A percentile compares a stretch with the other conserved stretches of the same genome.
phyloP scores from a whole-genome alignment of 805 yeast species.

The Debaryomyces prosopidis region DNA sequence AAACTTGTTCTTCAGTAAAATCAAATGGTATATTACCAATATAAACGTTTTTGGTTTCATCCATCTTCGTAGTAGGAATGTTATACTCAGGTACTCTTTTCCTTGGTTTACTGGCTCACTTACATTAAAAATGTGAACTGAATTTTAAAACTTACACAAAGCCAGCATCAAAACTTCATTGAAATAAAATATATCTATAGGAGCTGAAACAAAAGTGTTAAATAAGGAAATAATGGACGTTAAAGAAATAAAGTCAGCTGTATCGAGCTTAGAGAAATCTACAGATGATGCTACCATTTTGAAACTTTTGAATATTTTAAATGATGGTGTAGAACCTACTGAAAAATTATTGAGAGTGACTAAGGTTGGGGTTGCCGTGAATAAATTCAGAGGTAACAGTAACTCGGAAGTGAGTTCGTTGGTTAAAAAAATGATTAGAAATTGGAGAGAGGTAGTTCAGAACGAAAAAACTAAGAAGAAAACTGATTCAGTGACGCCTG shows the following conservation, averaged over 20 bases:
- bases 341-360: slow-evolving; percentile 88
- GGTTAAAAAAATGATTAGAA: slow-evolving; percentile 79
- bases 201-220: too few relatives aligned
- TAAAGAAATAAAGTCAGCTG: slow-evolving; percentile 70
- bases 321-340: slow-evolving; percentile 76
- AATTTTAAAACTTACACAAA: too few relatives aligned
- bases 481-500: slow-evolving; percentile 9
- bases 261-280: slow-evolving; percentile 71
- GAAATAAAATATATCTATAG: too few relatives aligned
- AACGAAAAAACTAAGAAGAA: slow-evolving; percentile 53
- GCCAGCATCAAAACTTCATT: too few relatives aligned
- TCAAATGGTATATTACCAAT: slow-evolving; percentile 91
- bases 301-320: slow-evolving; percentile 64
- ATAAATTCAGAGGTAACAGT: slow-evolving; percentile 70
- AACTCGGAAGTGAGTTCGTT: slow-evolving; percentile 67
- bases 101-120: too few relatives aligned
- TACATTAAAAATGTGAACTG: too few relatives aligned
- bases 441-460: slow-evolving; percentile 89
- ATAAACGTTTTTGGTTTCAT: slow-evolving; percentile 47
- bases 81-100: too few relatives aligned
- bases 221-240: slow-evolving; percentile 50
- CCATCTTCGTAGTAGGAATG: slow-evolving; percentile 3
- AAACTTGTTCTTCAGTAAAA: slow-evolving; percentile 90
- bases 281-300: slow-evolving; percentile 62
- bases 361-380: slow-evolving; percentile 95